These are phyloP conservation scores for Rhodotorula taiwanensis DNA, from an alignment of 768 basidiomycete genomes.

Conservation along the genomic window DNA sequence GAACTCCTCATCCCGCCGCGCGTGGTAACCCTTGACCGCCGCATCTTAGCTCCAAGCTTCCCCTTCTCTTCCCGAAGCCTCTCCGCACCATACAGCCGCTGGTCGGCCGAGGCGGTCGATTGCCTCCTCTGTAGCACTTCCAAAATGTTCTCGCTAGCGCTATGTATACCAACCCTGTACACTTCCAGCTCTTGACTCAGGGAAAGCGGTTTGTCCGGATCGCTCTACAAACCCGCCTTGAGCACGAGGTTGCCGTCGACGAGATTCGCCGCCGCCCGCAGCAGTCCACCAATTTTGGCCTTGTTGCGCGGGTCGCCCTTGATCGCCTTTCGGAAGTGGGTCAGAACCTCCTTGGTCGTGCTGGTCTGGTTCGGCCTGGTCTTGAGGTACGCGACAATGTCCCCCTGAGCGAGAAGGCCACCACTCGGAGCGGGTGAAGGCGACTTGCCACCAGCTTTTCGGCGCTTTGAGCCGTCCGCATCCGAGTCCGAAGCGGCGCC, in stretches of 20 bases:
- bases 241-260: conserved; percentile 22
- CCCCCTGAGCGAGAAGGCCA: conserved; percentile 13
- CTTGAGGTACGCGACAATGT: conserved; percentile 27
- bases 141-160: too few relatives aligned
- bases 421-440: conserved; percentile 1
- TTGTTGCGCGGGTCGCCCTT: conserved; percentile 33
- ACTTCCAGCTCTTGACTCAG: too few relatives aligned
- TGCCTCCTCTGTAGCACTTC: too few relatives aligned
- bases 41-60: too few relatives aligned
- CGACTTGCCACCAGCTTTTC: conserved; percentile 20
- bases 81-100: too few relatives aligned
- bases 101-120: too few relatives aligned
- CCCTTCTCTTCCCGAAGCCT: too few relatives aligned
- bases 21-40: too few relatives aligned
- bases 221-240: conserved; percentile 21
- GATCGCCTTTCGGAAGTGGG: conserved; percentile 24
- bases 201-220: background rate
- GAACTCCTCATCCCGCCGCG: too few relatives aligned
- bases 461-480: conserved; percentile 18
- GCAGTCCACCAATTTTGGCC: conserved; percentile 9
- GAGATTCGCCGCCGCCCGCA: conserved; percentile 25
- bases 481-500: conserved; percentile 44
- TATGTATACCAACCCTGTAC: too few relatives aligned
- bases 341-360: conserved; percentile 34
- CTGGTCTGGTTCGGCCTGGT: conserved; percentile 3